Evolutionary conservation across 768 basidiomycete species (phyloP).

Genomic region (Trametes villosa): DNA sequence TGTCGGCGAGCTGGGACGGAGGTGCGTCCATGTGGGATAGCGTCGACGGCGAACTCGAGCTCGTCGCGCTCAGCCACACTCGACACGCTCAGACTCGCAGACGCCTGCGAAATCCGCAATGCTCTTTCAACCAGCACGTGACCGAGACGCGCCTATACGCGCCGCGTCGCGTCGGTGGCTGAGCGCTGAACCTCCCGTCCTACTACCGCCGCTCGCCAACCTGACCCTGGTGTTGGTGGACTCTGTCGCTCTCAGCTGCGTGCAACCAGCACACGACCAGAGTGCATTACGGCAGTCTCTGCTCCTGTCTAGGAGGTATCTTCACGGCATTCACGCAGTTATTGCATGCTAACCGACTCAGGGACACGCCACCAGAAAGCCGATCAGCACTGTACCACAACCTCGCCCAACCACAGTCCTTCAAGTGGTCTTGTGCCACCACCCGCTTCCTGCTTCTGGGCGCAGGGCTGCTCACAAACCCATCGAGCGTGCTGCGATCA

Average conservation of each 20-base stretch:
- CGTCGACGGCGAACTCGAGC: slow-evolving; percentile 7
- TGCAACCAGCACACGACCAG: too few species aligned
- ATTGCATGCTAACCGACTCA: too few species aligned
- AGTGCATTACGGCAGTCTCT: too few species aligned
- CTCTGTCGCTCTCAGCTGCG: too few species aligned
- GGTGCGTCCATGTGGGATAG: slow-evolving; percentile 18
- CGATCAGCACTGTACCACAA: background rate
- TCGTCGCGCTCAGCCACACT: slow-evolving; percentile 4
- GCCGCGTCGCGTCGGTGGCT: slow-evolving; percentile 15
- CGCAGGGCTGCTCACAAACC: slow-evolving; percentile 3
- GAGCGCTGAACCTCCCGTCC: too few species aligned
- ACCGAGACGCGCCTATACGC: slow-evolving; percentile 7
- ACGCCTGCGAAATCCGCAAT: slow-evolving; percentile 1
- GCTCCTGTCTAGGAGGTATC: too few species aligned
- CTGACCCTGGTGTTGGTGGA: too few species aligned
- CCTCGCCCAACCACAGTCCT: too few species aligned
- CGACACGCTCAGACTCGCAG: background rate
- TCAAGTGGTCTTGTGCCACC: slow-evolving; percentile 20
- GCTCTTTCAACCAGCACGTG: slow-evolving; percentile 19
- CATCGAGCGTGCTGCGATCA: slow-evolving; percentile 4
- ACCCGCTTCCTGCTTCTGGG: slow-evolving; percentile 1
- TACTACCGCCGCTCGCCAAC: too few species aligned
- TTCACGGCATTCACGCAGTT: too few species aligned
- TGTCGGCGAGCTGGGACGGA: background rate
- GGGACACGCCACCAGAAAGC: background rate